Base-by-base conservation (phyloP, 805 yeast genomes). In the Saccharomycopsis sp. region DNA sequence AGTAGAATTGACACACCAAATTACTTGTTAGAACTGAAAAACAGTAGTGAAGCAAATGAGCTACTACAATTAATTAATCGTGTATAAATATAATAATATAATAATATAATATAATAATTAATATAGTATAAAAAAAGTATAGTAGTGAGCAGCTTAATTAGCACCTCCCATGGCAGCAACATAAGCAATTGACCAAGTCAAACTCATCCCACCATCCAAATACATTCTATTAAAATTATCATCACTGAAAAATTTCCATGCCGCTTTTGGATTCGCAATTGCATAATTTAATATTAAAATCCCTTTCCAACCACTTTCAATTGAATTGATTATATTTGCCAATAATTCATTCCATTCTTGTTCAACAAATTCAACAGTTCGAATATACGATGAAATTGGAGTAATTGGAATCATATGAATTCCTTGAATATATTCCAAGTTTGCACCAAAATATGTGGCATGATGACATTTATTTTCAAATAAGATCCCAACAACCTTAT, bases 151-250 rank as follows among this genome's bases (percentile, higher is more conserved):
- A 11, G 17, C 4, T 21, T 26, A 42, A 9, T 6, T 11, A 13
- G 47, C 38, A 8, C 51, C 51, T 3, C 48, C 50, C 21, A 49
- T 20, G 3, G 49, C 2, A 79, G 75, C 95, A 38, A 85, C 70
- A 53, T 75, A 85, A 0, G 95, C 79, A 51, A 88, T 66, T 9
- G 89, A 80, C 95, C 96, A 88, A 0, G 96, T 82, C 51, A 79
- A 66, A 22, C 90, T 79, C 71, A 87, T 90, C 2, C 97, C 97
- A 46, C 76, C 75, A 56, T 89, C 97, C 39, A 89, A 73, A 52
- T 71, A 72, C 3, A 60, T 55, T n/a, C 66, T 64, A 37, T 67
- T 58, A 71, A 85, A 88, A 44, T 64, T 65, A 4, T 66, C 53
- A 27, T 74, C 58, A 1, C 79, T 58, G 59, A 85, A 86, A 62